Evolutionary conservation across 140 eudicot species (phyloP), one percentile per base, ranked within the genome.

Genomic region (Stevia rebaudiana): DNA sequence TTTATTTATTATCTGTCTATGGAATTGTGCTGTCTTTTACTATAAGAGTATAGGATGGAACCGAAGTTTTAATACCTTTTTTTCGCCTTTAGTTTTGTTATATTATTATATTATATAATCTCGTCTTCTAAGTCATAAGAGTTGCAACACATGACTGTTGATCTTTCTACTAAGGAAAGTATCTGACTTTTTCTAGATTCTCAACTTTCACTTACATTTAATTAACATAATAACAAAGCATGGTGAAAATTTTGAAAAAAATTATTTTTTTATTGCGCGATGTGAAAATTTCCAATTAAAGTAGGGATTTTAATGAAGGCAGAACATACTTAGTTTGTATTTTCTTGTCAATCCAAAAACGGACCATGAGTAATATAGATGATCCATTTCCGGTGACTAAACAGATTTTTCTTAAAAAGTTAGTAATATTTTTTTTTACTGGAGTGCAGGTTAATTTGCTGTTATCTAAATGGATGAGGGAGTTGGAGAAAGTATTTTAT

Each of bases 391-490:
- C 33, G 8, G 71, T 21, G 9, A 33, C 37, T 21, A 31, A 15
- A 48, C 36, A 64, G 43, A 21, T 33, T 17, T 18, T 54, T 65
- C 36, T 17, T 59, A 1, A 1, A 25, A 67, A 8, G 9, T 51
- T 11, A 12, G 18, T 68, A 39, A 53, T 24, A 40, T 40, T 6
- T 31, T 31, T 31, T 56, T 25, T 56, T 39, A 28, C 5, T 47
- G 63, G 59, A 23, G 12, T 62, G 63, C 81, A 92, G 98, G 95
- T 92, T 72, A 88, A 92, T 72, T 76, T 92, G 61, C 82, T 92
- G 68, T 56, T 92, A 57, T 74, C 77, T 22, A 88, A 72, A 73
- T 88, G 96, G 96, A 88, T 92, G 98, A 85, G 91, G 76, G 96
- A 92, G 67, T 76, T 92, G 78, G 98, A 92, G 80, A 92, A 81